Evolutionary conservation across 257 asterid genomes (phyloP).

Genomic region (Eucommia ulmoides): DNA sequence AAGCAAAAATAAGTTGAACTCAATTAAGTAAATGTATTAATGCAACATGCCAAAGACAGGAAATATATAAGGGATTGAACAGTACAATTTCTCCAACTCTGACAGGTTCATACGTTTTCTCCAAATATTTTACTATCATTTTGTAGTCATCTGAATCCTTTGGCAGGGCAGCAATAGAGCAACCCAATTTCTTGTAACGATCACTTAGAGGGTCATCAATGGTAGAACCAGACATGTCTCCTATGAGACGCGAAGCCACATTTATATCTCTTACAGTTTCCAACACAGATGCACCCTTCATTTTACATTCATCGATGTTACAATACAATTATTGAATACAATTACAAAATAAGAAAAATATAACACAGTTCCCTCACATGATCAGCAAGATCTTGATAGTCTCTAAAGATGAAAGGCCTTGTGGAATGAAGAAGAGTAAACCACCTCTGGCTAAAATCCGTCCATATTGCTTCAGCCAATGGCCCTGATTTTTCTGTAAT

Average conservation of each 20-base stretch:
- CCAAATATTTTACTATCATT: slow-evolving; percentile 63
- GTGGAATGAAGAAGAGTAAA: slow-evolving; percentile 72
- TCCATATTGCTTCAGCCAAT: slow-evolving; percentile 31
- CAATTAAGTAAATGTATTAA: background rate
- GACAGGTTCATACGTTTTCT: slow-evolving; percentile 71
- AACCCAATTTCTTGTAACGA: slow-evolving; percentile 55
- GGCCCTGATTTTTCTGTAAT: slow-evolving; percentile 11
- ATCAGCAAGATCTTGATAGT: slow-evolving; percentile 50
- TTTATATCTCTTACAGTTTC: slow-evolving; percentile 73
- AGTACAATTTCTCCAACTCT: slow-evolving; percentile 68
- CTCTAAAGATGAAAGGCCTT: slow-evolving; percentile 42
- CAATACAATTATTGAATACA: too few relatives aligned
- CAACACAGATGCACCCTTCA: slow-evolving; percentile 65
- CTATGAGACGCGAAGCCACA: slow-evolving; percentile 66
- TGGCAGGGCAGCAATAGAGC: slow-evolving; percentile 41
- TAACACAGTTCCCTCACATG: too few relatives aligned
- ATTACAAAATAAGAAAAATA: too few relatives aligned
- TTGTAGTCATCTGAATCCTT: slow-evolving; percentile 54
- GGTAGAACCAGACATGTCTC: slow-evolving; percentile 61
- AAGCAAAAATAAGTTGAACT: background rate
- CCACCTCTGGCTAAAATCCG: slow-evolving; percentile 57
- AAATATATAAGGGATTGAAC: too few relatives aligned
- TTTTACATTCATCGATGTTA: too few relatives aligned
- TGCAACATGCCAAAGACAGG: too few relatives aligned
- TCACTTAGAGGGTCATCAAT: slow-evolving; percentile 73